Evolutionary conservation across 768 basidiomycete species (phyloP), one percentile per base, ranked within the genome.

Genomic region (Boletus vinaceobasis): DNA sequence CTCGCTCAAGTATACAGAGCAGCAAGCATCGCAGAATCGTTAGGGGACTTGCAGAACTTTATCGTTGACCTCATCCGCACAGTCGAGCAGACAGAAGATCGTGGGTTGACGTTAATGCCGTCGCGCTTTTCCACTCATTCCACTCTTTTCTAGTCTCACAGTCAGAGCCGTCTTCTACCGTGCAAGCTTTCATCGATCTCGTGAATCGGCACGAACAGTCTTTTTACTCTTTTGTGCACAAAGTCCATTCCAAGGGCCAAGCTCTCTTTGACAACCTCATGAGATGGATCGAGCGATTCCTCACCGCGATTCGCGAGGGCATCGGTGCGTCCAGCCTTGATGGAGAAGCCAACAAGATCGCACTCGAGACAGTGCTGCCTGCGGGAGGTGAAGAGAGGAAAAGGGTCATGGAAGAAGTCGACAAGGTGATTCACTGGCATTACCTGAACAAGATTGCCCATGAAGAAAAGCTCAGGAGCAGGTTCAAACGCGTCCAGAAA

Each of bases 171-270:
- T 82, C 84, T 43, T 74, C 77, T 35, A 96, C 93, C 6, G 97
- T 98, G 5, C 90, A 96, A 68, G 84, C 84, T 2, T 98, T 98
- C 67, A 93, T 98, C 59, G 85, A 93, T 67, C 85, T 99, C 23
- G 88, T 99, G 32, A 83, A 89, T 64, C 84, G 97, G 14, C 97
- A 99, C 70, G 94, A 98, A 63, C 92, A 95, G 65, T 74, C 93
- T 0, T 98, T 98, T 75, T 99, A 99, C 77, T 79, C 80, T 54
- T 99, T 99, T 67, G 95, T 99, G 27, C 93, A 99, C 81, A 97
- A 96, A 62, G 97, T 99, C 2, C 97, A 99, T 66, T 87, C 93
- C 43, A 98, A 98, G 68, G 97, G 97, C 35, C 88, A 94, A 65
- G 88, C 87, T 21, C 79, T 99, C 13, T 99, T 99, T 70, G 89